Evolutionary conservation across 768 basidiomycete species (phyloP).

Genomic region (Mycena capillaripes): DNA sequence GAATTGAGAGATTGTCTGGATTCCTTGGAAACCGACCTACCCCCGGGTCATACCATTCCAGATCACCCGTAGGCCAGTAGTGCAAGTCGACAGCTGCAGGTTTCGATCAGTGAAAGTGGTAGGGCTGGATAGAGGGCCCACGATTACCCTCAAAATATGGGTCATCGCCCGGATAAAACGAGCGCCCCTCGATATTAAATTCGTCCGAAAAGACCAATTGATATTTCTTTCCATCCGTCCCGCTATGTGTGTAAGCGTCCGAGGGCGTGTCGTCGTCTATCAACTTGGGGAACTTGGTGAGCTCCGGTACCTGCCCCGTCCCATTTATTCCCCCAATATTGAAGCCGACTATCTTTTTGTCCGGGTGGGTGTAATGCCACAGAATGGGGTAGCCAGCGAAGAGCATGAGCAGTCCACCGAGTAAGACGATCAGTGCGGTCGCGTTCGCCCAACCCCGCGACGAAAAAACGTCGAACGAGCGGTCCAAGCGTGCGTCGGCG

Average conservation of each 20-base stretch:
- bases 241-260: conserved; percentile 67
- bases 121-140: no score
- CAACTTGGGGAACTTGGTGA: conserved; percentile 75
- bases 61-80: conserved; percentile 71
- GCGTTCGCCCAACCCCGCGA: conserved; percentile 87
- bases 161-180: conserved; percentile 83
- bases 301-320: conserved; percentile 87
- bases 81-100: conserved; percentile 75
- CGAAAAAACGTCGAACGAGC: conserved; percentile 81
- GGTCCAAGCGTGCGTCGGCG: conserved; percentile 72
- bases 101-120: neutral
- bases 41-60: conserved; percentile 73
- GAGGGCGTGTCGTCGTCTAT: conserved; percentile 86
- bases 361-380: conserved; percentile 59
- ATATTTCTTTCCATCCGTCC: conserved; percentile 83
- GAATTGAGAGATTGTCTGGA: conserved; percentile 6
- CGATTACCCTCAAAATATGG: conserved; percentile 53
- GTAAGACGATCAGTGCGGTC: conserved; percentile 78
- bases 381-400: conserved; percentile 94
- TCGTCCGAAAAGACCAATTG: conserved; percentile 79
- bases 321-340: conserved; percentile 93
- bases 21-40: conserved; percentile 41
- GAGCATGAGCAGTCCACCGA: conserved; percentile 77
- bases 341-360: conserved; percentile 63
- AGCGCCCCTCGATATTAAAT: conserved; percentile 77